phyloP scores from a whole-genome alignment of 2,329 filamentous ascomycete genomes.

The Coniochaeta sp. region DNA sequence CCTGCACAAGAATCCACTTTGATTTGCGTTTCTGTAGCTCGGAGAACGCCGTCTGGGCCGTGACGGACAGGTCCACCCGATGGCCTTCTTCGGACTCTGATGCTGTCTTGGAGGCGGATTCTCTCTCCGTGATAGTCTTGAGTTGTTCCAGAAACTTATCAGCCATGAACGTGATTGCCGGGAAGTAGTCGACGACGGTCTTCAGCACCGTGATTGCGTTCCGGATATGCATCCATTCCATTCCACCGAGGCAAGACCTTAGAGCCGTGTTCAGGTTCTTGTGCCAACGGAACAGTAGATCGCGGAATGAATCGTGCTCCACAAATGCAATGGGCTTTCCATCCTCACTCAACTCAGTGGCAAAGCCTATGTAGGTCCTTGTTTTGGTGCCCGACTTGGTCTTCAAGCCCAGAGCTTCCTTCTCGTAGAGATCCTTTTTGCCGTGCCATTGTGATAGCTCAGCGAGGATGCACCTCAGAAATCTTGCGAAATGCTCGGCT shows the following conservation, averaged over 20 bases:
- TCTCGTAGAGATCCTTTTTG: conserved; percentile 69
- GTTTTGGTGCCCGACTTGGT: conserved; percentile 29
- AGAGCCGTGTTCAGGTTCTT: conserved; percentile 71
- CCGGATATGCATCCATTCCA: conserved; percentile 95
- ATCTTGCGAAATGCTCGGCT: conserved; percentile 86
- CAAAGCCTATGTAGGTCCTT: conserved; percentile 66
- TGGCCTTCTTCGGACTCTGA: conserved; percentile 40
- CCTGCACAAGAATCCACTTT: conserved; percentile 67
- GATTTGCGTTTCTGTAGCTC: conserved; percentile 59
- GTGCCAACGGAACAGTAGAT: conserved; percentile 86
- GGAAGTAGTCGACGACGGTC: conserved; percentile 72
- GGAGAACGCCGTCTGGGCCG: conserved; percentile 63
- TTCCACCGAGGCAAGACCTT: conserved; percentile 70
- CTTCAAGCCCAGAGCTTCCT: conserved; percentile 60
- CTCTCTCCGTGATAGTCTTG: conserved; percentile 57
- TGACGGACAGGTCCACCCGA: conserved; percentile 67
- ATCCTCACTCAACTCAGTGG: conserved; percentile 61
- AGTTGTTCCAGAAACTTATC: conserved; percentile 55
- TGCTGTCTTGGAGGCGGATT: conserved; percentile 40
- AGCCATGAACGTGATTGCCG: conserved; percentile 84
- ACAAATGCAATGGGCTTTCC: conserved; percentile 65
- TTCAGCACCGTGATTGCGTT: conserved; percentile 91
- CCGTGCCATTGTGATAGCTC: conserved; percentile 82
- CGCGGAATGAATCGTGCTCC: conserved; percentile 79
- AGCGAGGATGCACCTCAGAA: conserved; percentile 72